Percentiles rank a stretch among this genome's conserved stretches.
Conservation (phyloP, 148 eudicot genomes). For the Rhododendron henanense region DNA sequence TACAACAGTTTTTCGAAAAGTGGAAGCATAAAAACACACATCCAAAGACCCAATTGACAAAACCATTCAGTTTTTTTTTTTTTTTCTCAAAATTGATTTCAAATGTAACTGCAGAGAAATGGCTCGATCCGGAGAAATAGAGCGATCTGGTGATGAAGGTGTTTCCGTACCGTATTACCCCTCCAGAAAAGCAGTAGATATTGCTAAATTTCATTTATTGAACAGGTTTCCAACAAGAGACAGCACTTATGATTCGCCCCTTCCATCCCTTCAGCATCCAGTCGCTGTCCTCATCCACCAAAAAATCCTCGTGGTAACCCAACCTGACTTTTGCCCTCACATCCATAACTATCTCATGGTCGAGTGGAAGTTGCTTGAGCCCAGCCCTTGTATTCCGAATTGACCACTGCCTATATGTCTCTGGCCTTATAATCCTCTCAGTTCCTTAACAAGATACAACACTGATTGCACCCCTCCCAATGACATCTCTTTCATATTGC, state of each 20-base stretch:
- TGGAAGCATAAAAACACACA: background rate
- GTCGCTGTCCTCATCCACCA: no score
- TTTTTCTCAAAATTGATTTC: background rate
- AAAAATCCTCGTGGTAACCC: no score
- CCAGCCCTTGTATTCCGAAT: slow-evolving; percentile 43
- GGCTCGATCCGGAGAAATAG: background rate
- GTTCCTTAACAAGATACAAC: slow-evolving; percentile 60
- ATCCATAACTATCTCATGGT: slow-evolving; percentile 20
- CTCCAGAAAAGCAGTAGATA: no score
- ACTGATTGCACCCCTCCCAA: slow-evolving; percentile 42
- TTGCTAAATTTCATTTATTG: no score
- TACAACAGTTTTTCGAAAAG: background rate
- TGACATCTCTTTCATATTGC: slow-evolving; percentile 32
- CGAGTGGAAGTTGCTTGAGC: slow-evolving; percentile 32
- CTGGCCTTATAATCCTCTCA: slow-evolving; percentile 51
- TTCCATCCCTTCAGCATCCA: no score
- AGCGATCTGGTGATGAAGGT: background rate
- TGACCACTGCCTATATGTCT: slow-evolving; percentile 62
- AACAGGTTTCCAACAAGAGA: no score
- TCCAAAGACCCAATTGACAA: background rate
- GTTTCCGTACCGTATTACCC: no score
- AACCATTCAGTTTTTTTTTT: background rate
- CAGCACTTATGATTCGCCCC: no score
- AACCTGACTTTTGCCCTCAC: no score
- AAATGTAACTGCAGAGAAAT: background rate